phyloP scores from a whole-genome alignment of 768 basidiomycete species.

The Pisolithus orientalis region DNA sequence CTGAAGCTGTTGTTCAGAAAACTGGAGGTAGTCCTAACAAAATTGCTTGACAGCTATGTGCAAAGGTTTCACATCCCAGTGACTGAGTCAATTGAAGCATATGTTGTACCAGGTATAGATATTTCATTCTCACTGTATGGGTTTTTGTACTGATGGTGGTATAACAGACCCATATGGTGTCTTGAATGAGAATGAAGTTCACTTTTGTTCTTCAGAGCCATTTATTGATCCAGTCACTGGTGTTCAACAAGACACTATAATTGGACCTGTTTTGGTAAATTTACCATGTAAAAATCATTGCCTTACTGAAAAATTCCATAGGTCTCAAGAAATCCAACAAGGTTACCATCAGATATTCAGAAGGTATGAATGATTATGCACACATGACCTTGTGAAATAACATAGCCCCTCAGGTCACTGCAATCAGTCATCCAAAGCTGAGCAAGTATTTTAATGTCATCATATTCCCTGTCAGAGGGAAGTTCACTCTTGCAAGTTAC shows the following conservation, averaged over 20 bases:
- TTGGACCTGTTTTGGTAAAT: slow-evolving; percentile 60
- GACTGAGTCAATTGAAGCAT: slow-evolving; percentile 46
- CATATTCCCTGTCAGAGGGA: slow-evolving; percentile 47
- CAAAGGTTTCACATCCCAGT: slow-evolving; percentile 57
- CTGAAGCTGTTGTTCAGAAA: slow-evolving; percentile 37
- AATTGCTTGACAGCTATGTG: slow-evolving; percentile 42
- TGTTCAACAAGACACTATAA: slow-evolving; percentile 38
- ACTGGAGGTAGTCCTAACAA: slow-evolving; percentile 39
- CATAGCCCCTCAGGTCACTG: slow-evolving; percentile 41
- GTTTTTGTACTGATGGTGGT: neutral
- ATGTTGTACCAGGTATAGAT: slow-evolving; percentile 58
- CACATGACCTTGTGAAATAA: neutral
- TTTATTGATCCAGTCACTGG: slow-evolving; percentile 27
- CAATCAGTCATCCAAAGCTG: slow-evolving; percentile 46
- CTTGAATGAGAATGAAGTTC: slow-evolving; percentile 56
- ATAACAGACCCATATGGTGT: slow-evolving; percentile 56
- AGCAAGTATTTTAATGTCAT: slow-evolving; percentile 54
- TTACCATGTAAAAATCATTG: neutral
- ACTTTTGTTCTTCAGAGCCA: slow-evolving; percentile 40
- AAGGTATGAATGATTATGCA: slow-evolving; percentile 35
- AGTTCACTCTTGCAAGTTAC: slow-evolving; percentile 54
- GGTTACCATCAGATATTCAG: slow-evolving; percentile 64
- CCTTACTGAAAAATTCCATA: slow-evolving; percentile 4
- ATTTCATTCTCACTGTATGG: neutral
- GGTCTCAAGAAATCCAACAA: slow-evolving; percentile 61